Conservation (phyloP, 2,329 filamentous ascomycete genomes). For the Alternaria gaisen region DNA sequence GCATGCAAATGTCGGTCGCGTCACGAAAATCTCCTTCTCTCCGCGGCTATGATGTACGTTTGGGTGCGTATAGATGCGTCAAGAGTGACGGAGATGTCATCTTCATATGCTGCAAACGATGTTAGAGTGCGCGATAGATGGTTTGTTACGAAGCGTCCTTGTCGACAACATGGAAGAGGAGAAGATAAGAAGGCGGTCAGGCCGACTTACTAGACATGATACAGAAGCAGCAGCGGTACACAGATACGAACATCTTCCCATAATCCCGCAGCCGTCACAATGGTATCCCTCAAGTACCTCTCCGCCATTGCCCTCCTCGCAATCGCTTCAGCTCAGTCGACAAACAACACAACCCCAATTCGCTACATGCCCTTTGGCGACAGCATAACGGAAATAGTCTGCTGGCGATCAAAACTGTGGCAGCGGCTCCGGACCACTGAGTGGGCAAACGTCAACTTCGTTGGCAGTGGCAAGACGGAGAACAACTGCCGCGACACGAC, state of each 20-base stretch:
- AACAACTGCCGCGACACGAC: conserved; percentile 49
- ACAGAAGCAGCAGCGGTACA: neutral
- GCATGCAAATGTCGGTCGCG: neutral
- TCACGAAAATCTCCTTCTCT: neutral
- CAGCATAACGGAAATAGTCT: conserved; percentile 57
- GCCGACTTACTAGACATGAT: no score
- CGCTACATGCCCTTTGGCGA: conserved; percentile 57
- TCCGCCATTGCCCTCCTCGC: conserved; percentile 19
- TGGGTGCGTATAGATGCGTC: neutral
- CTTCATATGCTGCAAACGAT: neutral
- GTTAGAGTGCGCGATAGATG: neutral
- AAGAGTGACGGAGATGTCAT: neutral
- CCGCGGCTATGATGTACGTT: no score
- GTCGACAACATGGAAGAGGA: neutral
- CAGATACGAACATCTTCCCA: neutral
- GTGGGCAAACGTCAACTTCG: conserved; percentile 52
- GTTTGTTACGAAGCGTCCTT: neutral
- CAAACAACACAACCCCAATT: conserved; percentile 30
- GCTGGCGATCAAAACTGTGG: conserved; percentile 57
- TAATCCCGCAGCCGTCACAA: conserved; percentile 1
- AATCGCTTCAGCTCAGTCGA: conserved; percentile 20
- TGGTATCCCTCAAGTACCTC: conserved; percentile 33
- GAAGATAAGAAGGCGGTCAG: neutral
- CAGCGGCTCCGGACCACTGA: conserved; percentile 53
- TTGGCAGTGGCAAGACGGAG: conserved; percentile 43